Conservation (phyloP, 495 filamentous ascomycete species). For the Stereocaulon alpinum region DNA sequence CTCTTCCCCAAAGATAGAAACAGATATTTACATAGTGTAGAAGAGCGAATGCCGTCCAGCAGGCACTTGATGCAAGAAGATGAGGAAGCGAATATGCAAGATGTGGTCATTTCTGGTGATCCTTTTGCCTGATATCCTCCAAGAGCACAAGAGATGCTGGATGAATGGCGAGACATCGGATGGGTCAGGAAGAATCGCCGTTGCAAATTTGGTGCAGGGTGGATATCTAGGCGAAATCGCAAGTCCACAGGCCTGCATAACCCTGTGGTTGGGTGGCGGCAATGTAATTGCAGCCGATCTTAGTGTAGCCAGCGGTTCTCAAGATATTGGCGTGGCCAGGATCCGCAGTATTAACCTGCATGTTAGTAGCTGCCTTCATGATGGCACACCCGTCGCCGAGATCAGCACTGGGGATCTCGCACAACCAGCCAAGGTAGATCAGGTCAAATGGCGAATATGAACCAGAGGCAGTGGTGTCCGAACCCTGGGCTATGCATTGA, state of each 20-base stretch:
- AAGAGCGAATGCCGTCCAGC: constrained; percentile 14
- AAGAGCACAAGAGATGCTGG: not conserved
- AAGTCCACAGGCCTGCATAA: constrained; percentile 12
- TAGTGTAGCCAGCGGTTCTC: constrained; percentile 3
- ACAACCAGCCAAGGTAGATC: constrained; percentile 17
- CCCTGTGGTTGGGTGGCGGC: not conserved
- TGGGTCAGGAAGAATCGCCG: not conserved
- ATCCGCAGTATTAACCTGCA: not conserved
- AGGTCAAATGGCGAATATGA: constrained; percentile 3
- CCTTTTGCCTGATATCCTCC: not conserved
- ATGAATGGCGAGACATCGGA: not conserved
- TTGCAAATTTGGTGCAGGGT: not conserved
- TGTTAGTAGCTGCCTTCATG: constrained; percentile 6
- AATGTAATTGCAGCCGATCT: constrained; percentile 12
- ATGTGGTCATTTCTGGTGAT: not conserved
- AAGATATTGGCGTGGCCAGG: constrained; percentile 15
- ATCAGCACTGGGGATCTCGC: constrained; percentile 6
- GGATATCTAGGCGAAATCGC: constrained; percentile 11
- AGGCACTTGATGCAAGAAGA: constrained; percentile 12
- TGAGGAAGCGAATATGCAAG: constrained; percentile 5
- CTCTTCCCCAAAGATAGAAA: constrained; percentile 4
- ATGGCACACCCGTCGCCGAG: not conserved
- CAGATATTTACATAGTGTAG: constrained; percentile 12
- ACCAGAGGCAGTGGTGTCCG: not conserved
- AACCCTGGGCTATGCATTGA: constrained; percentile 17